Evolutionary conservation across 148 eudicot species (phyloP).

Genomic region (Camellia sinensis): DNA sequence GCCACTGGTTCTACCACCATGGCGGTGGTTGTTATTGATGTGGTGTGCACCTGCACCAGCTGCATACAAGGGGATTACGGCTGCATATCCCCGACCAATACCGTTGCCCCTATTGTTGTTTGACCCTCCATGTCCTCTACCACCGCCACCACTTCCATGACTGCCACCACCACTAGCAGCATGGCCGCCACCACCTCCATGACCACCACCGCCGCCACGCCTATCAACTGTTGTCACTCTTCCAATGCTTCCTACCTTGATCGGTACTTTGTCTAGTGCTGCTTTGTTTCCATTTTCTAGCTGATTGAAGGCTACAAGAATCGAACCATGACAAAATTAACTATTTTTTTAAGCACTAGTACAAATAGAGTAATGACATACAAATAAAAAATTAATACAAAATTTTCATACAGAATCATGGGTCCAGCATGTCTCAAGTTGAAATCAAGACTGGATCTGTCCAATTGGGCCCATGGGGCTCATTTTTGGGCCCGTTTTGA

Average conservation of each 20-base stretch:
- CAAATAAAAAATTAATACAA: too few species aligned
- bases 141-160: background rate
- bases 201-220: background rate
- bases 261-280: background rate
- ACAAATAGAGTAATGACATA: too few species aligned
- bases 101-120: background rate
- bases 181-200: background rate
- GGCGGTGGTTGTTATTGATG: background rate
- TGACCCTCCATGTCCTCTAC: background rate
- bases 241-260: background rate
- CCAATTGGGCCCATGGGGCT: too few species aligned
- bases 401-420: too few species aligned
- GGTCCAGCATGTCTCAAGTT: too few species aligned
- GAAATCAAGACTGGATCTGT: too few species aligned
- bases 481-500: too few species aligned
- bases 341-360: background rate
- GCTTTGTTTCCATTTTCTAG: too few species aligned
- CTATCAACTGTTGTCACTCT: background rate
- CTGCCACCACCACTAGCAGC: background rate
- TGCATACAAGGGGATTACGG: constrained; percentile 5
- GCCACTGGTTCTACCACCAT: background rate
- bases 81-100: background rate
- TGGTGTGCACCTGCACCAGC: constrained; percentile 11
- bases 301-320: background rate
- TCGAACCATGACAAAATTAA: background rate